A percentile compares a stretch with the other conserved stretches of the same genome.
These are phyloP conservation scores for Phlegmacium glaucopus DNA, from an alignment of 768 basidiomycete genomes.

Conservation along the genomic window DNA sequence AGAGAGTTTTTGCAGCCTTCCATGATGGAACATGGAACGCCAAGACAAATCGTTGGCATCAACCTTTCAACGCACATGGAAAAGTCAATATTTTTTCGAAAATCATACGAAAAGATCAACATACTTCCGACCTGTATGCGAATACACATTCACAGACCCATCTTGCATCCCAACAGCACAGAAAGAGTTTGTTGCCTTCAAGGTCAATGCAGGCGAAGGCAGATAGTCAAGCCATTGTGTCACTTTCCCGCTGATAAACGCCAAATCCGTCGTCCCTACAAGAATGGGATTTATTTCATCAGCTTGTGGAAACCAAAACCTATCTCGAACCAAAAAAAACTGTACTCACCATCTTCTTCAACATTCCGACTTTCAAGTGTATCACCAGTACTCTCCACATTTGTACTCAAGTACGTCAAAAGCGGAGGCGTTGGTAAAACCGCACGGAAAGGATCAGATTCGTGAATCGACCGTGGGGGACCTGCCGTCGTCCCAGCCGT, in stretches of 20 bases:
- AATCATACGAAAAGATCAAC: slow-evolving; percentile 14
- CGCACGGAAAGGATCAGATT: slow-evolving; percentile 8
- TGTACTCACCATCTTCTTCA: slow-evolving; percentile 52
- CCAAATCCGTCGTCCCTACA: slow-evolving; percentile 65
- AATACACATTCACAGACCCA: slow-evolving; percentile 80
- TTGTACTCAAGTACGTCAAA: slow-evolving; percentile 54
- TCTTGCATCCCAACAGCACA: slow-evolving; percentile 80
- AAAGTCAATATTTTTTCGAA: slow-evolving; percentile 1
- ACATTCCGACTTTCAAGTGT: slow-evolving; percentile 78
- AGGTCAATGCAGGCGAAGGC: slow-evolving; percentile 62
- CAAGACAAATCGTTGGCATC: slow-evolving; percentile 74
- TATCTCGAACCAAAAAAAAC: neutral
- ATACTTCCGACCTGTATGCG: slow-evolving; percentile 79
- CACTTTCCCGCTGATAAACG: slow-evolving; percentile 59
- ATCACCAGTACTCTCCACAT: slow-evolving; percentile 65
- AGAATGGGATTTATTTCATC: too few relatives aligned
- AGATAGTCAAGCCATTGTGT: slow-evolving; percentile 91
- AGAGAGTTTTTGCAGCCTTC: slow-evolving; percentile 62
- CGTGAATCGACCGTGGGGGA: slow-evolving; percentile 4
- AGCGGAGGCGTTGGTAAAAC: slow-evolving; percentile 56
- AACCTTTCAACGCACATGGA: slow-evolving; percentile 53
- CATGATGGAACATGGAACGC: slow-evolving; percentile 66
- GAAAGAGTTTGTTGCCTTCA: slow-evolving; percentile 63
- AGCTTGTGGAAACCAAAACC: too few relatives aligned
- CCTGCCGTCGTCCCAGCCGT: slow-evolving; percentile 11